phyloP scores from a whole-genome alignment of 495 filamentous ascomycete genomes.

The Podospora australis region DNA sequence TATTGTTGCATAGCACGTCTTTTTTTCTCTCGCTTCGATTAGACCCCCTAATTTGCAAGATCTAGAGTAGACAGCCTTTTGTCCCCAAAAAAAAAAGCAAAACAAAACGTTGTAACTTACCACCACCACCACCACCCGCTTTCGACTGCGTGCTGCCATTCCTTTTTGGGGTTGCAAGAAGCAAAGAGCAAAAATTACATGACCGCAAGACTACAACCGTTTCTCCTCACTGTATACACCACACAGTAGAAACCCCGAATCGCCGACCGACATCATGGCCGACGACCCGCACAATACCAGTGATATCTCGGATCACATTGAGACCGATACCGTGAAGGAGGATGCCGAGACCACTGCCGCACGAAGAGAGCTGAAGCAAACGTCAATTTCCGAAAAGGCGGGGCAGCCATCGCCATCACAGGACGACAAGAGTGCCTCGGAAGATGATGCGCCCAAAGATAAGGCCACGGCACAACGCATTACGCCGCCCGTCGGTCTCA shows the following conservation, averaged over 20 bases:
- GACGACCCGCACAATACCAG: conserved; percentile 30
- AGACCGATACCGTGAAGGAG: conserved; percentile 28
- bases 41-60: neutral
- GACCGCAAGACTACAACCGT: too few relatives aligned
- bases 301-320: conserved; percentile 26
- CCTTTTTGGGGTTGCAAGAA: too few relatives aligned
- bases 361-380: conserved; percentile 49
- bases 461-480: conserved; percentile 6
- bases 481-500: conserved; percentile 28
- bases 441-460: conserved; percentile 21
- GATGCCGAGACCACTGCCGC: conserved; percentile 51
- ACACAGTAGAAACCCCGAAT: neutral
- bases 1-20: neutral
- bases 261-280: conserved; percentile 29
- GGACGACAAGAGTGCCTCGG: conserved; percentile 19
- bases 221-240: conserved; percentile 2
- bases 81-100: neutral
- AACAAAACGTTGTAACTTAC: neutral
- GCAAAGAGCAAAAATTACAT: too few relatives aligned
- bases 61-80: neutral
- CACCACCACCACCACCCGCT: neutral
- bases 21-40: neutral
- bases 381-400: conserved; percentile 45
- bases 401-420: conserved; percentile 15
- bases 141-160: too few relatives aligned